Evolutionary conservation across 176 grass and related monocot species (phyloP).

Genomic region (Aegilops speltoides): DNA sequence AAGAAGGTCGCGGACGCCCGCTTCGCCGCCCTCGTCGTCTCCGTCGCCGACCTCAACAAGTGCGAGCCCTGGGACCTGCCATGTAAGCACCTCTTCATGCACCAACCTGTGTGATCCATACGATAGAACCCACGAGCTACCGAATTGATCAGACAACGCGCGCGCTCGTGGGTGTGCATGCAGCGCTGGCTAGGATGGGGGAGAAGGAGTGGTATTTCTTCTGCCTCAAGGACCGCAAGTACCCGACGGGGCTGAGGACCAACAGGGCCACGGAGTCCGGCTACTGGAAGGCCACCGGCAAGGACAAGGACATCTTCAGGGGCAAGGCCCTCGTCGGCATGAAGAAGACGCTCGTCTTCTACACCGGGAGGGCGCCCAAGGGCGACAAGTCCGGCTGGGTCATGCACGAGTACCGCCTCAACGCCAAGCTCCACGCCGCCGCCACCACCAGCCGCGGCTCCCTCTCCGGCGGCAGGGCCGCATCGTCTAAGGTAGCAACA

Average conservation of each 20-base stretch:
- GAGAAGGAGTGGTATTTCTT: constrained; percentile 97
- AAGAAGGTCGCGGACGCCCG: constrained; percentile 54
- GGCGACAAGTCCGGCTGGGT: constrained; percentile 80
- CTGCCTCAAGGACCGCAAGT: constrained; percentile 80
- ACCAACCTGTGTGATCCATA: background rate
- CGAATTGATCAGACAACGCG: background rate
- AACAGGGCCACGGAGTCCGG: constrained; percentile 74
- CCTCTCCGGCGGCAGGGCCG: constrained; percentile 16
- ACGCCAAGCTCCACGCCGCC: constrained; percentile 43
- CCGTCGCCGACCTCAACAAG: constrained; percentile 72
- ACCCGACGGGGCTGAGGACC: constrained; percentile 73
- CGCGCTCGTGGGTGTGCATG: background rate
- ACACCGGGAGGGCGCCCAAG: constrained; percentile 75
- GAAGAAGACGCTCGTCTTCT: constrained; percentile 99
- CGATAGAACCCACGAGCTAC: background rate
- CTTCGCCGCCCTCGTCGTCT: constrained; percentile 53
- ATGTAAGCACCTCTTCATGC: constrained; percentile 34
- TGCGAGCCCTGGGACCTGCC: constrained; percentile 81
- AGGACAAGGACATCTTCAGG: constrained; percentile 66
- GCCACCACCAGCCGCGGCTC: constrained; percentile 10
- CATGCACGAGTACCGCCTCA: constrained; percentile 83
- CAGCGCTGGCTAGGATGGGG: constrained; percentile 70
- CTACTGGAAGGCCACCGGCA: constrained; percentile 91
- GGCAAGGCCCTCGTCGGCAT: constrained; percentile 66
- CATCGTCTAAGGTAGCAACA: constrained; percentile 28